Evolutionary conservation across 148 eudicot species (phyloP).

Genomic region (Silene latifolia): DNA sequence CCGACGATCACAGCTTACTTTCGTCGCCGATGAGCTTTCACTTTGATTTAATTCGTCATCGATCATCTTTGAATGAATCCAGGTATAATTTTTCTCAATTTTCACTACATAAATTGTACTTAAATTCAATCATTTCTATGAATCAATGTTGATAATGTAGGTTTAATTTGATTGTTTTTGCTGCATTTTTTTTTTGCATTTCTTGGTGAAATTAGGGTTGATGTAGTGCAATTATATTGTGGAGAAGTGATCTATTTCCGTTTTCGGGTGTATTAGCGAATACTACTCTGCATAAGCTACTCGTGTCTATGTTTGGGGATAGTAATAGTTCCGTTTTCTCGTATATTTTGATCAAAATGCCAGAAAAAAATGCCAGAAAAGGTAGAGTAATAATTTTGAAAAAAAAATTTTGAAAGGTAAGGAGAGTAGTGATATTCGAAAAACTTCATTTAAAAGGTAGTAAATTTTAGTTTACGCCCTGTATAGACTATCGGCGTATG

Average conservation of each 20-base stretch:
- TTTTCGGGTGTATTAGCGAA: no score
- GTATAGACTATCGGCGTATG: neutral
- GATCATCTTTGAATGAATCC: neutral
- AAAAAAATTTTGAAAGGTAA: neutral
- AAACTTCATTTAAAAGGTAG: neutral
- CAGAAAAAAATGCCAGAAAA: neutral
- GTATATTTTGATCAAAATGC: neutral
- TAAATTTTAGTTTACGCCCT: neutral
- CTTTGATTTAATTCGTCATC: neutral
- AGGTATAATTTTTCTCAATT: neutral
- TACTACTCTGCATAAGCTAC: neutral
- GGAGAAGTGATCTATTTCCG: no score
- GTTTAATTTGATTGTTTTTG: neutral
- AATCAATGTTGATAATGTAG: neutral
- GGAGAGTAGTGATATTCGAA: neutral
- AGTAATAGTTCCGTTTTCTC: constrained; percentile 44
- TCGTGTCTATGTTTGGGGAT: constrained; percentile 60
- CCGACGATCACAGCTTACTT: neutral
- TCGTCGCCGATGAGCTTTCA: no score
- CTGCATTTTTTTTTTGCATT: neutral
- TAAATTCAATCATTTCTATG: neutral
- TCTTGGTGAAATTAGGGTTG: constrained; percentile 17
- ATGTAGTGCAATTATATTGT: constrained; percentile 21
- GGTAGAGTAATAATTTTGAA: neutral
- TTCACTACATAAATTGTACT: neutral